Evolutionary conservation across 306 rosid species (phyloP).

Genomic region (Casuarina equisetifolia): DNA sequence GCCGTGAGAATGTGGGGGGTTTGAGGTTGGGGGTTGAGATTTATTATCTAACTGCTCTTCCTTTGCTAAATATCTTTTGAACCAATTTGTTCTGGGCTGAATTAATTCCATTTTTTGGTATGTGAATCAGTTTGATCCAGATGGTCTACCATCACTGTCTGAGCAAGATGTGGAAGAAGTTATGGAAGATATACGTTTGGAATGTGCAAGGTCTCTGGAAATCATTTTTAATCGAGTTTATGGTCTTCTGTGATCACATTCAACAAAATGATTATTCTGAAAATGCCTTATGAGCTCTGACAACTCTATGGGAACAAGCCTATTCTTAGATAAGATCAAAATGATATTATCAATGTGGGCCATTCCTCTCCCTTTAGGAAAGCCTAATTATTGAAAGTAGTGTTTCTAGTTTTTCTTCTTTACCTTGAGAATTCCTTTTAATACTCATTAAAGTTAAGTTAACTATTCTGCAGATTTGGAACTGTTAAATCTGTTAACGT

Average conservation of each 20-base stretch:
- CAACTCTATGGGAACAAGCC: background rate
- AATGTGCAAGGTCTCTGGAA: conserved; percentile 81
- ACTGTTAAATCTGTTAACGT: conserved; percentile 66
- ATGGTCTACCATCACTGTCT: conserved; percentile 44
- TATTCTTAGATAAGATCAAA: background rate
- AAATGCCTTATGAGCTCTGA: background rate
- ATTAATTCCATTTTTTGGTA: conserved; percentile 22
- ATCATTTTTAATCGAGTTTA: conserved; percentile 20
- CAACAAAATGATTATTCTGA: background rate
- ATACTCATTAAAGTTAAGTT: conserved; percentile 12
- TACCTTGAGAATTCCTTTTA: background rate
- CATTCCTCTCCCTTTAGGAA: background rate
- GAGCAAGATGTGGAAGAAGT: conserved; percentile 62
- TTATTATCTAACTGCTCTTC: background rate
- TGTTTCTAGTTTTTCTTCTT: conserved; percentile 3
- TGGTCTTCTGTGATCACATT: background rate
- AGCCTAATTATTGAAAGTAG: background rate
- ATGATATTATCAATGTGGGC: conserved; percentile 3
- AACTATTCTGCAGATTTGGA: conserved; percentile 68
- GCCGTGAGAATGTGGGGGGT: no score
- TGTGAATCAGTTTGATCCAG: conserved; percentile 57
- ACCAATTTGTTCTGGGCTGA: conserved; percentile 13
- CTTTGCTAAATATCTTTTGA: background rate
- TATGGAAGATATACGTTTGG: conserved; percentile 83
- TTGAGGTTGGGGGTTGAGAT: background rate